Evolutionary conservation across 2,329 filamentous ascomycete species (phyloP).

Genomic region (Ophiostoma perfectum): DNA sequence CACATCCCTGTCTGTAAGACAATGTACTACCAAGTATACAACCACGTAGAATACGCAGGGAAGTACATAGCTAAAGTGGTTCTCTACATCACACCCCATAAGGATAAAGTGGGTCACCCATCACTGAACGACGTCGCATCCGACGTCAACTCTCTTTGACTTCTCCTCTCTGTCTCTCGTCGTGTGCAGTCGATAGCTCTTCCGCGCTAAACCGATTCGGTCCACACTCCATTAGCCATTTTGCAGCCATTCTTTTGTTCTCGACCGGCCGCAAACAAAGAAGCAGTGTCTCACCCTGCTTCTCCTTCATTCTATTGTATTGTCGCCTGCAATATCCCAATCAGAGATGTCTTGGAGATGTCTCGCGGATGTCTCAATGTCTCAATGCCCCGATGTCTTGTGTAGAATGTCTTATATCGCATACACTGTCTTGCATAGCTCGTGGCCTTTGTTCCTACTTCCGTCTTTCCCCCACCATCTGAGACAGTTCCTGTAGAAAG

Average conservation of each 20-base stretch:
- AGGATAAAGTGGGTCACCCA: no score
- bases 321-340: neutral
- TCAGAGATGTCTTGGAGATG: neutral
- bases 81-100: neutral
- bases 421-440: no score
- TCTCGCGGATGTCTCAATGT: neutral
- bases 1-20: conserved; percentile 3
- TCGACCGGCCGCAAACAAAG: neutral
- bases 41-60: neutral
- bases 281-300: neutral
- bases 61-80: neutral
- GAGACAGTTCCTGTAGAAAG: neutral
- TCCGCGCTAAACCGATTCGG: neutral
- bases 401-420: no score
- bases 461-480: neutral
- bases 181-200: no score
- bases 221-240: neutral
- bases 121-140: no score
- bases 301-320: neutral
- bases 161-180: neutral
- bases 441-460: neutral
- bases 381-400: neutral
- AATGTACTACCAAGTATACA: neutral
- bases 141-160: neutral
- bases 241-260: neutral